Evolutionary conservation across 805 yeast species (phyloP).

Genomic region (Nadsonia fulvescens): DNA sequence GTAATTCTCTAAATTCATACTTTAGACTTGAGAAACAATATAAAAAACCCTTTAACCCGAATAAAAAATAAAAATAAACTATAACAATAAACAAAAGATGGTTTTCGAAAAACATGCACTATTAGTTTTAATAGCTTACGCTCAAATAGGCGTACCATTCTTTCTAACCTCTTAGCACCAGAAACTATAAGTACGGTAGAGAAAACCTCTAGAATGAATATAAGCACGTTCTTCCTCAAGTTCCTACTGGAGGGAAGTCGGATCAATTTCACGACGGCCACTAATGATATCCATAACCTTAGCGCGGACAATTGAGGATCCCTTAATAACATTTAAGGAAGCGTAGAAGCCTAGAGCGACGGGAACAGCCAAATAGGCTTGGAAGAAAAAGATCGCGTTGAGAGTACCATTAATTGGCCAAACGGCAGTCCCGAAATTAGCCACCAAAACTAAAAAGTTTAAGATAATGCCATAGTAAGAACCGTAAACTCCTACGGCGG

Average conservation of each 20-base stretch:
- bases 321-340: constrained; percentile 37
- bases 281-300: constrained; percentile 40
- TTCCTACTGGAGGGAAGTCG: constrained; percentile 32
- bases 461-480: constrained; percentile 40
- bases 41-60: too few species aligned
- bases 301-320: constrained; percentile 24
- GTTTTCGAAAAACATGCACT: too few species aligned
- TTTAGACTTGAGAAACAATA: too few species aligned
- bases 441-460: constrained; percentile 36
- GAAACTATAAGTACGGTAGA: constrained; percentile 24
- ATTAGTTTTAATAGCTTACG: too few species aligned
- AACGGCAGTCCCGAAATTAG: constrained; percentile 65
- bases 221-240: constrained; percentile 31
- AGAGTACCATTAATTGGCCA: constrained; percentile 47
- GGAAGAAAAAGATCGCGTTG: constrained; percentile 33
- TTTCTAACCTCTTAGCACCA: constrained; percentile 38
- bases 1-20: too few species aligned
- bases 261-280: constrained; percentile 40
- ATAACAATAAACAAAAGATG: too few species aligned
- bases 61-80: too few species aligned
- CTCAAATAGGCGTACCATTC: too few species aligned
- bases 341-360: constrained; percentile 38
- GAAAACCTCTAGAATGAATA: constrained; percentile 28
- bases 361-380: constrained; percentile 46
- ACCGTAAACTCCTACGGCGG: constrained; percentile 46